Base-by-base conservation (phyloP, 1,284 basidiomycete species). In the Rhodotorula sp. region DNA sequence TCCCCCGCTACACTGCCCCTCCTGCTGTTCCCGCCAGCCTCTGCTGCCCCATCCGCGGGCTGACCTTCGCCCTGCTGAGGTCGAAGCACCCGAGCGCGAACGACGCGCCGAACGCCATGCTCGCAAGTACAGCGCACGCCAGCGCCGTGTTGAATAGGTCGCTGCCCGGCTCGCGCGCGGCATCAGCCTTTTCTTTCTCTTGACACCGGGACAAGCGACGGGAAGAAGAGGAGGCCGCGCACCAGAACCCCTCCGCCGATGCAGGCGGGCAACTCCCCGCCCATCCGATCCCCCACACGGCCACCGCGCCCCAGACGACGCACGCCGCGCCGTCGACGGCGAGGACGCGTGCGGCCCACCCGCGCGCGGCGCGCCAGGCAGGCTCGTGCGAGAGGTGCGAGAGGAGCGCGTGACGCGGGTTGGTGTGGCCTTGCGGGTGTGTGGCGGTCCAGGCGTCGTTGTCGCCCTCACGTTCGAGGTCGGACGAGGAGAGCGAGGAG, bases 141-240 rank as follows among this genome's bases (percentile, higher is more conserved):
- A 64, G 50, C 12, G 69, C 61, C 21, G 55, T 37, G 32, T 71
- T 71, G 61, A 67, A 71, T 9, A 53, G 34, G 61, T 71, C 32
- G 57, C 69, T 71, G 61, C 41, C 25, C 44, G 44, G 32, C 9
- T 3, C 15, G 53, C 32, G 0, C 19, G 5, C 12, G n/a, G 21
- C n/a, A 36, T 39, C 12, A 32, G 36, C 41, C 29, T 19, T 41
- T 32, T 19, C 22, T 21, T 4, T 19, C 27, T 32, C 27, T 41
- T 3, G 37, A 8, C 8, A 22, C 8, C 21, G 29, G 32, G 22
- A 25, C 1, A 27, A 32, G 21, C 1, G 59, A 61, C 21, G 3
- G 7, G 36, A 17, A 2, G 4, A 25, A n/a, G 4, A n/a, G 46
- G 37, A 12, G 4, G 3, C 13, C 17, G 34, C 69, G 32, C 50